Percentiles rank a stretch among this genome's conserved stretches.
Conservation (phyloP, 371 early-diverging fungal species). For the Cokeromyces recurvatus region DNA sequence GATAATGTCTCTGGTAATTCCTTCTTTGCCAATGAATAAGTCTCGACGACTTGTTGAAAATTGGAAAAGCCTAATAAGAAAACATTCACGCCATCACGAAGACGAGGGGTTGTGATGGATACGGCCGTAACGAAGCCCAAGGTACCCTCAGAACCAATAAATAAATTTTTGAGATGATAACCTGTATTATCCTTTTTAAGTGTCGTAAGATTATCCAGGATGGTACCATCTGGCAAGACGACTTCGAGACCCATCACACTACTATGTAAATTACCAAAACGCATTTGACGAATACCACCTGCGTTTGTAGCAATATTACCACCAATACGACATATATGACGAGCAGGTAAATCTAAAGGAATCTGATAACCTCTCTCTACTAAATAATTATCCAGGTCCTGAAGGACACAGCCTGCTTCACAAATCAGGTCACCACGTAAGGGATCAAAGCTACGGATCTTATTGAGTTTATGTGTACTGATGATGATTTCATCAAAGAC, state of each 20-base stretch:
- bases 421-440: constrained; percentile 82
- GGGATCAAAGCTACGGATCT: constrained; percentile 77
- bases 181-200: constrained; percentile 84
- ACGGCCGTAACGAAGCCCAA: constrained; percentile 82
- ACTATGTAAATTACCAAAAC: constrained; percentile 94
- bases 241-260: constrained; percentile 88
- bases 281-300: constrained; percentile 88
- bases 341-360: constrained; percentile 94
- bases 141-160: constrained; percentile 88
- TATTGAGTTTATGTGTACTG: constrained; percentile 72
- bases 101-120: constrained; percentile 52
- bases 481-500: constrained; percentile 94
- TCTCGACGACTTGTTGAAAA: constrained; percentile 64
- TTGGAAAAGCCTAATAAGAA: constrained; percentile 66
- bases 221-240: constrained; percentile 86
- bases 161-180: constrained; percentile 84
- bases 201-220: constrained; percentile 79
- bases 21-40: constrained; percentile 61
- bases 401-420: constrained; percentile 92
- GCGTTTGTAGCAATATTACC: constrained; percentile 99
- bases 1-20: constrained; percentile 69
- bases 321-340: constrained; percentile 81
- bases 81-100: constrained; percentile 62
- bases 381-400: constrained; percentile 82
- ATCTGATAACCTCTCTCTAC: constrained; percentile 83